Evolutionary conservation across 495 filamentous ascomycete species (phyloP).

Genomic region (Chaetomium cochliodes): DNA sequence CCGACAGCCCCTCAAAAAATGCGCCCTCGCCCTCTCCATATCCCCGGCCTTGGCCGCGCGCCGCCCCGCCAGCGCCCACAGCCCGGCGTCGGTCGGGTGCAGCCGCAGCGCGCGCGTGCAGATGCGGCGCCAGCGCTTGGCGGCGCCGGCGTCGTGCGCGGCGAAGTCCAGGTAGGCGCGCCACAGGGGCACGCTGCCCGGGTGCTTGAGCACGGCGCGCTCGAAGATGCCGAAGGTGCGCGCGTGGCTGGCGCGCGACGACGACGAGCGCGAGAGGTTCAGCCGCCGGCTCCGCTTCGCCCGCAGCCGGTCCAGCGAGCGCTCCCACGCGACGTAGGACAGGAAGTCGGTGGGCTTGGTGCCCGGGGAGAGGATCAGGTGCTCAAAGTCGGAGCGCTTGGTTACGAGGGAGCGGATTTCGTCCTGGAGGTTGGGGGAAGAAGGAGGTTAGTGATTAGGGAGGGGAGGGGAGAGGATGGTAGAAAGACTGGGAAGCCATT

Average conservation of each 20-base stretch:
- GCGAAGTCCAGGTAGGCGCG: conserved; percentile 86
- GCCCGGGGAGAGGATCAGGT: conserved; percentile 79
- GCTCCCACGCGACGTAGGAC: conserved; percentile 86
- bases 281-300: conserved; percentile 78
- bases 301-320: conserved; percentile 79
- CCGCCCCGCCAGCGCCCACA: conserved; percentile 87
- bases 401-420: conserved; percentile 84
- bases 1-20: conserved; percentile 84
- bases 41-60: conserved; percentile 74
- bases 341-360: conserved; percentile 73
- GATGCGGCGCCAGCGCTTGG: conserved; percentile 74
- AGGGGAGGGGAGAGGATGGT: conserved; percentile 3
- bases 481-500: too few relatives aligned
- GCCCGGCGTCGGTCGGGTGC: conserved; percentile 75
- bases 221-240: conserved; percentile 87
- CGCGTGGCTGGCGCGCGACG: conserved; percentile 65
- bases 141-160: conserved; percentile 63
- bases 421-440: conserved; percentile 51
- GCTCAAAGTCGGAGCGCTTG: conserved; percentile 91
- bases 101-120: conserved; percentile 76
- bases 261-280: conserved; percentile 57
- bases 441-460: conserved; percentile 4
- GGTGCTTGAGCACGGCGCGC: conserved; percentile 81
- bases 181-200: conserved; percentile 82
- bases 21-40: conserved; percentile 73